Evolutionary conservation across 2,329 filamentous ascomycete species (phyloP).

Genomic region (Clonostachys rosea): DNA sequence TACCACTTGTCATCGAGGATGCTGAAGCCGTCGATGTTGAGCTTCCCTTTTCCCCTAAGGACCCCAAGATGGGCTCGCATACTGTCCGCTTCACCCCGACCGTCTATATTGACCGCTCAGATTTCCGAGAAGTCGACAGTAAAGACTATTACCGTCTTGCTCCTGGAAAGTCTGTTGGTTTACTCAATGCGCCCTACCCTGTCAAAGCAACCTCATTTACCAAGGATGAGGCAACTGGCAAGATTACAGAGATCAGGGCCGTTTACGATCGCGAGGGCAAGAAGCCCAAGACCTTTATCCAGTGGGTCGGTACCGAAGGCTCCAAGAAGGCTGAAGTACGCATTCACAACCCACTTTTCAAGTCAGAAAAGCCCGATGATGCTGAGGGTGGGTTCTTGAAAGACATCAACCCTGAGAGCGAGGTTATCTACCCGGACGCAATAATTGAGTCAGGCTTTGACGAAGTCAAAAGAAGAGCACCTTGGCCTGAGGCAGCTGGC

Average conservation of each 20-base stretch:
- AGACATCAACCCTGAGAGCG: conserved; percentile 76
- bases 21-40: conserved; percentile 54
- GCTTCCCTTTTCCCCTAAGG: conserved; percentile 79
- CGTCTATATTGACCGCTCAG: conserved; percentile 77
- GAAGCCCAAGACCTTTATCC: conserved; percentile 74
- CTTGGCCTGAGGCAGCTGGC: conserved; percentile 72
- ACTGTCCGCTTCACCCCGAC: conserved; percentile 61
- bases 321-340: conserved; percentile 66
- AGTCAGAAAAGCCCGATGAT: conserved; percentile 70
- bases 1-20: conserved; percentile 79
- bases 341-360: conserved; percentile 76
- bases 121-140: conserved; percentile 67
- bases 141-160: conserved; percentile 71
- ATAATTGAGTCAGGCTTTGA: conserved; percentile 76
- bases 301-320: conserved; percentile 70
- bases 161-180: conserved; percentile 65
- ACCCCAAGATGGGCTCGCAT: conserved; percentile 63
- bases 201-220: conserved; percentile 62
- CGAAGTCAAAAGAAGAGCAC: conserved; percentile 65
- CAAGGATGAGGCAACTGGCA: conserved; percentile 55
- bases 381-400: conserved; percentile 74
- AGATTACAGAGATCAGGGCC: conserved; percentile 56
- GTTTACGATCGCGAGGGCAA: conserved; percentile 62
- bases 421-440: conserved; percentile 67
- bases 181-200: conserved; percentile 63